Percentiles rank a stretch among this genome's conserved stretches.
These are phyloP conservation scores for Fusarium hainanense DNA, from an alignment of 2,329 filamentous ascomycete genomes.

Conservation along the genomic window DNA sequence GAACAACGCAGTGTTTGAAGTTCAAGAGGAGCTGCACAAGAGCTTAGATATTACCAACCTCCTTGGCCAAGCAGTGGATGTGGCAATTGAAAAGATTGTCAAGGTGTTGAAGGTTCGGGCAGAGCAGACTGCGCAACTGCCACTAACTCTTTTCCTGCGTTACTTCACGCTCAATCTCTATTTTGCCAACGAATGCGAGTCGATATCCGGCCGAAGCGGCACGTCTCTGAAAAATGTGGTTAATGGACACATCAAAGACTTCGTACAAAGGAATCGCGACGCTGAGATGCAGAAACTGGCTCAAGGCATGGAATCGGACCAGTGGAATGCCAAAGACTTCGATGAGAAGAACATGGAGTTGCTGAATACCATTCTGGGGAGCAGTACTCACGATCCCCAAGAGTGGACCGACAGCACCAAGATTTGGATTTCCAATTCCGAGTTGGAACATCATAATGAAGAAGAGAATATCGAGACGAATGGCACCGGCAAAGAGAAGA, in stretches of 20 bases:
- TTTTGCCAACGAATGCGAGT: slow-evolving; percentile 88
- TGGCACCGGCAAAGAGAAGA: slow-evolving; percentile 69
- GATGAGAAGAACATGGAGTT: slow-evolving; percentile 68
- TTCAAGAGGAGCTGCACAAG: slow-evolving; percentile 81
- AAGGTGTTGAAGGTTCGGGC: slow-evolving; percentile 81
- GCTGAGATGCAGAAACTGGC: slow-evolving; percentile 79
- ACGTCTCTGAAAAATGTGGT: slow-evolving; percentile 81
- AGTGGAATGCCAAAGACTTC: slow-evolving; percentile 84
- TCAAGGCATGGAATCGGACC: slow-evolving; percentile 81
- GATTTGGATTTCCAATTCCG: slow-evolving; percentile 65
- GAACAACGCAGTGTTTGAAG: slow-evolving; percentile 54
- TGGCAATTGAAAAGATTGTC: slow-evolving; percentile 79
- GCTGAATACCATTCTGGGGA: slow-evolving; percentile 72
- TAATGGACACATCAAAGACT: slow-evolving; percentile 84
- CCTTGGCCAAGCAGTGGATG: slow-evolving; percentile 82
- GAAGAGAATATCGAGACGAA: slow-evolving; percentile 57
- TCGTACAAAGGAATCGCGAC: slow-evolving; percentile 77
- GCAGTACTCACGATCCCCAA: slow-evolving; percentile 75
- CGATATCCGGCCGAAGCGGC: slow-evolving; percentile 82
- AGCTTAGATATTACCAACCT: slow-evolving; percentile 81
- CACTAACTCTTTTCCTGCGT: slow-evolving; percentile 77
- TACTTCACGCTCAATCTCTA: slow-evolving; percentile 86
- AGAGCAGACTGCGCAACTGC: slow-evolving; percentile 76
- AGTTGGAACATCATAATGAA: slow-evolving; percentile 51
- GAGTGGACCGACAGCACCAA: slow-evolving; percentile 72